Evolutionary conservation across 2,329 filamentous ascomycete genomes (phyloP), one percentile per base, ranked within the genome.

Genomic region (Uncinocarpus reesii): DNA sequence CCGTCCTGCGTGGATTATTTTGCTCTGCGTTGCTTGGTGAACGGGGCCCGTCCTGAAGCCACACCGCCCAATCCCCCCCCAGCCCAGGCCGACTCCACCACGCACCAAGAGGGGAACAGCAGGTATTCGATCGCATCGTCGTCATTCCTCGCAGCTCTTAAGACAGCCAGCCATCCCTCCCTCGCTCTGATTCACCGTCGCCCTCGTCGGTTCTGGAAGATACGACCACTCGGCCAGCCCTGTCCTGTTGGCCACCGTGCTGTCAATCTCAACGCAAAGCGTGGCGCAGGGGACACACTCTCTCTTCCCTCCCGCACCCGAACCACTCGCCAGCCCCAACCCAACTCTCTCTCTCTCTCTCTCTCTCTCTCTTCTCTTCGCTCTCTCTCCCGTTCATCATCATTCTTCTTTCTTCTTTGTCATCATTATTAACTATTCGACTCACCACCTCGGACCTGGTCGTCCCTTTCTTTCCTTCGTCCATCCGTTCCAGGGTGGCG

Each of bases 231-330:
- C 20, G 20, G 26, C 29, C 6, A 6, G 18, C 15, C 26, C 29
- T 16, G 16, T 11, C 6, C 26, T 35, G 42, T 29, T 42, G 45
- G 45, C 45, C 45, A 48, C 45, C 28, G 34, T 37, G 42, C 8
- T 26, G 4, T 5, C 20, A 13, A 7, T 21, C 44, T 34, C 28
- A n/a, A n/a, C 26, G 8, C 7, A 6, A 11, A 35, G 31, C 31
- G 36, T 42, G 46, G 37, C 46, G 46, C 36, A 42, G 46, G 28
- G 15, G 20, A 31, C 28, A 15, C 3, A 35, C 35, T 23, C 18
- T 6, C 35, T 15, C 18, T 23, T 37, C 35, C 3, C 7, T 23
- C 5, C 18, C n/a, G 4, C 28, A 20, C 18, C 40, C 21, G 24
- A 37, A 16, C 20, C 24, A 42, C 41, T 28, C 29, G 16, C 13